These are phyloP conservation scores for Pythium aristosporum DNA, from an alignment of 352 stramenopile species.

Conservation along the genomic window DNA sequence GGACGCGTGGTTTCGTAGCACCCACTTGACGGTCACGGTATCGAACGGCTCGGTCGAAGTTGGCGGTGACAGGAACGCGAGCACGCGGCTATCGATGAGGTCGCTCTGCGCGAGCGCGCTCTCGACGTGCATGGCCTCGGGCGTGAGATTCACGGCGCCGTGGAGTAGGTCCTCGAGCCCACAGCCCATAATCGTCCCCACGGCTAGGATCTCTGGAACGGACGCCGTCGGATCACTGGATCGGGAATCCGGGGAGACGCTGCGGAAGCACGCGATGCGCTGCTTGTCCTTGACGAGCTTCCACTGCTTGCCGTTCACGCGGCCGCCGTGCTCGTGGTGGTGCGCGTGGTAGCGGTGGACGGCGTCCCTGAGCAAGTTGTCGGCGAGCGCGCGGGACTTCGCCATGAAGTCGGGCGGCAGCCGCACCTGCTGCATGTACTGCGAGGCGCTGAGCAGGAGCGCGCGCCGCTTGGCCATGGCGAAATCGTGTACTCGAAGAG, in stretches of 20 bases:
- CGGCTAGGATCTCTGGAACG: slow-evolving; percentile 43
- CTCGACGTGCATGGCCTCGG: slow-evolving; percentile 62
- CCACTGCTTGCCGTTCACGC: slow-evolving; percentile 46
- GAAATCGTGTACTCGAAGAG: no score
- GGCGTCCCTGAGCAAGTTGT: slow-evolving; percentile 26
- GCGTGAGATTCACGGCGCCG: slow-evolving; percentile 53
- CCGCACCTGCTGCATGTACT: slow-evolving; percentile 32
- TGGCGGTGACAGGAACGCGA: slow-evolving; percentile 48
- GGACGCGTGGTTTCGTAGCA: slow-evolving; percentile 51
- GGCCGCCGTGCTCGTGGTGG: slow-evolving; percentile 25
- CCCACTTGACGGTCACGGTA: slow-evolving; percentile 66
- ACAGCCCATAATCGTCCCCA: slow-evolving; percentile 35
- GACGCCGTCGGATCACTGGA: neutral
- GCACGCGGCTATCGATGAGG: slow-evolving; percentile 53
- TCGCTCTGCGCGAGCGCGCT: slow-evolving; percentile 43
- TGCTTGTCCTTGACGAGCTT: slow-evolving; percentile 44
- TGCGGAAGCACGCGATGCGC: slow-evolving; percentile 40
- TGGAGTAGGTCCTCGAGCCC: slow-evolving; percentile 52
- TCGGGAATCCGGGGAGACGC: neutral
- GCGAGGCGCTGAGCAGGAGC: slow-evolving; percentile 27
- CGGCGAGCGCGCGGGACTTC: slow-evolving; percentile 17
- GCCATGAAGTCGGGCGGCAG: slow-evolving; percentile 24
- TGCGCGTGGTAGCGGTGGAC: slow-evolving; percentile 39
- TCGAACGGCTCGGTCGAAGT: slow-evolving; percentile 48
- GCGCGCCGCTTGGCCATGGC: slow-evolving; percentile 26